Evolutionary conservation across 371 early-diverging fungal species (phyloP), one percentile per base, ranked within the genome.

Genomic region (Circinella minor): DNA sequence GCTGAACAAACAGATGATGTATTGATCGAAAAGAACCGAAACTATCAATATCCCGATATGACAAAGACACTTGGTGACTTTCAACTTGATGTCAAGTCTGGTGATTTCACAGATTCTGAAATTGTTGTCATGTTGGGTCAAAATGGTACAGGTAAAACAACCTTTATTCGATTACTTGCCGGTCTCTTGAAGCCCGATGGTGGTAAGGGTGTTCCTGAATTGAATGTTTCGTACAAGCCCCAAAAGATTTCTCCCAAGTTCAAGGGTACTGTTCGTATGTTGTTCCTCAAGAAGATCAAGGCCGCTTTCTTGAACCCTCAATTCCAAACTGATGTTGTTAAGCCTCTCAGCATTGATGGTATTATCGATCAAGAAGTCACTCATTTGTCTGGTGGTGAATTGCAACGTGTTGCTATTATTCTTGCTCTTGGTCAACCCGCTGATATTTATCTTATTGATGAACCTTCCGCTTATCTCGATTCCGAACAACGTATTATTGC

Each of bases 121-220:
- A 99, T 99, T 76, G 87, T 99, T 77, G 99, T 99, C 75, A 96
- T 99, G 94, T 88, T 99, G 81, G 99, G 99, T 78, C 96, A 99
- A 87, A 99, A 99, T 90, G 99, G 99, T 72, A 99, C 99, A 51
- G 99, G 99, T 75, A 98, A 99, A 89, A 99, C 99, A 36, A 99
- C 99, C 39, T 96, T 99, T 77, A 98, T 99, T 68, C 92, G 92
- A 65, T 86, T 99, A 84, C 88, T 99, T 70, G 98, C 99, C 37
- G 99, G 99, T 76, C 71, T 85, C 47, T 74, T 98, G 67, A 84
- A 89, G 79, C 87, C 97, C n/a, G 97, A 97, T 76, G 93, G 91
- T 68, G 91, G 89, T 27, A 85, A 86, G 61, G 82, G 91, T 51
- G 84, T 96, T 36, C 97, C 98, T 14, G 89, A 92, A 78, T 84